Percentiles rank a stretch among this genome's conserved stretches.
These are phyloP conservation scores for Pseudoscleropodium purum DNA, from an alignment of 225 moss, liverwort and hornwort species.

Conservation along the genomic window DNA sequence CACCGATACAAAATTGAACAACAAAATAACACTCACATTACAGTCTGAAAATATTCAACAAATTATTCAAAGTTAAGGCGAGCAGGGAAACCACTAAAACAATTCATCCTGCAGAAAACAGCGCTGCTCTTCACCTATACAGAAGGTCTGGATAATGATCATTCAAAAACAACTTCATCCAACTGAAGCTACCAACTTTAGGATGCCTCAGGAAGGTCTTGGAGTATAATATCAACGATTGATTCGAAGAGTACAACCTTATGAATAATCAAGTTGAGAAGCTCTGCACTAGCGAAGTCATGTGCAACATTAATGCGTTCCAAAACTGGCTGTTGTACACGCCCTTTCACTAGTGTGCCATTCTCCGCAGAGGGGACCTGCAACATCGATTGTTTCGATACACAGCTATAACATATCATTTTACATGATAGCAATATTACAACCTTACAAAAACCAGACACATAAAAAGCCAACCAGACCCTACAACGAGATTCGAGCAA, in stretches of 20 bases:
- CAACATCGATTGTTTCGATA: neutral
- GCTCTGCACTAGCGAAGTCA: slow-evolving; percentile 87
- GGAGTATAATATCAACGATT: neutral
- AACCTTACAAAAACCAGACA: neutral
- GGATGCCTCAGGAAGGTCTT: neutral
- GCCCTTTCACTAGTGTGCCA: slow-evolving; percentile 35
- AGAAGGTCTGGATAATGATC: neutral
- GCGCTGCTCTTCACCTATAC: neutral
- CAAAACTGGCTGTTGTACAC: slow-evolving; percentile 73
- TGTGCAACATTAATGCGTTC: slow-evolving; percentile 90
- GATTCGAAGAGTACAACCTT: slow-evolving; percentile 31
- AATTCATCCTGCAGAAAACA: neutral
- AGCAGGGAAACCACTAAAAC: neutral
- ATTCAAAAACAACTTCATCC: neutral
- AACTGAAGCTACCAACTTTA: neutral
- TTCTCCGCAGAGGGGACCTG: slow-evolving; percentile 81
- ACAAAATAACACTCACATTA: neutral
- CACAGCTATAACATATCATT: neutral
- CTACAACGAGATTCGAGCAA: neutral
- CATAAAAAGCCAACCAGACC: neutral
- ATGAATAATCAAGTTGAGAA: slow-evolving; percentile 72
- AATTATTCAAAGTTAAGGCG: neutral
- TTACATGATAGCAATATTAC: neutral
- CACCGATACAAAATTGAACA: neutral
- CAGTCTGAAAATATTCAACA: neutral